Conservation (phyloP, 768 basidiomycete species). For the Auricularia auricula-judae region DNA sequence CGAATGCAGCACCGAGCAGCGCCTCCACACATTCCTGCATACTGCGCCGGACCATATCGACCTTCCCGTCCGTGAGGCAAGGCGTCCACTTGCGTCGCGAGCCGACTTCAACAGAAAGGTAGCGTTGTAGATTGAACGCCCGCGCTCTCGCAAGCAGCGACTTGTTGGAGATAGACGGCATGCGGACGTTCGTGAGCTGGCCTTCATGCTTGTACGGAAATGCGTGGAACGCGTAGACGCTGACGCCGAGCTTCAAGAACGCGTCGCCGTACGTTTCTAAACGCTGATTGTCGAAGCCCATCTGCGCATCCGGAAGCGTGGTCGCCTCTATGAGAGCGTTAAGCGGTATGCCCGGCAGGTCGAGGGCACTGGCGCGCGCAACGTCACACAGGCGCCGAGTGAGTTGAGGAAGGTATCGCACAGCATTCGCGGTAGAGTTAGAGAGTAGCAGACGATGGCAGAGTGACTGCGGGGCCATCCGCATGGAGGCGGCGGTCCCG, state of each 20-base stretch:
- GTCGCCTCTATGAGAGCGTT: conserved; percentile 60
- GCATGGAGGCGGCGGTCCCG: background rate
- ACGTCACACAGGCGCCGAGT: conserved; percentile 54
- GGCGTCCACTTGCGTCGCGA: conserved; percentile 51
- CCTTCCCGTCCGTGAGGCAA: conserved; percentile 25
- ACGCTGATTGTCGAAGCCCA: conserved; percentile 71
- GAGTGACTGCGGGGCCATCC: conserved; percentile 26
- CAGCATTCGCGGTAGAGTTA: conserved; percentile 35
- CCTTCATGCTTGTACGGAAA: conserved; percentile 77
- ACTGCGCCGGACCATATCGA: conserved; percentile 40
- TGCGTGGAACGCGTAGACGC: conserved; percentile 66
- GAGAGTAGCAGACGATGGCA: conserved; percentile 50
- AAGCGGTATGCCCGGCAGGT: conserved; percentile 48
- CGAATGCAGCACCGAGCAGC: conserved; percentile 63
- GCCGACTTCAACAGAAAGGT: conserved; percentile 48
- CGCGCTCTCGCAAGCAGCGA: conserved; percentile 59
- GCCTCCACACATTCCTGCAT: conserved; percentile 88
- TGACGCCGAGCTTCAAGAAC: conserved; percentile 65
- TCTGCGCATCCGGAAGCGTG: conserved; percentile 54
- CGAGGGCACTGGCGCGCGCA: conserved; percentile 50
- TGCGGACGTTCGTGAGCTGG: conserved; percentile 56
- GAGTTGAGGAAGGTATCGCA: conserved; percentile 53
- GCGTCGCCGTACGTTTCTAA: conserved; percentile 83
- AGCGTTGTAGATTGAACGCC: conserved; percentile 49
- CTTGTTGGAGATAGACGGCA: conserved; percentile 56